Percentiles rank a stretch among this genome's conserved stretches.
These are phyloP conservation scores for Xylariaceae sp. DNA, from an alignment of 2,329 filamentous ascomycete genomes.

Conservation along the genomic window DNA sequence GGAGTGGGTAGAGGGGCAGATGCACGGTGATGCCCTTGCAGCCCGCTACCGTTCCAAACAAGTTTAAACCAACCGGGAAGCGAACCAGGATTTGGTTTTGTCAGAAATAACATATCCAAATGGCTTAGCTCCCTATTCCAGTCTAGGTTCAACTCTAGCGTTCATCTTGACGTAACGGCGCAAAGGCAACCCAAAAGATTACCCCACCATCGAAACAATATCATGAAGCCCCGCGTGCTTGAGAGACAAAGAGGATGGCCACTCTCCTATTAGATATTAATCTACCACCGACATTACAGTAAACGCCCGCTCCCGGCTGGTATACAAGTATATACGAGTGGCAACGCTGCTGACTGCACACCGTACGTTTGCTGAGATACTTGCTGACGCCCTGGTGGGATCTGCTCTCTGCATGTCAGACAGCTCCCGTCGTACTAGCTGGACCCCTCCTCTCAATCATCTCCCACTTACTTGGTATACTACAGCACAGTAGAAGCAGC, in stretches of 20 bases:
- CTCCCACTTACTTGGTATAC: background rate
- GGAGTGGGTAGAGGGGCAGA: background rate
- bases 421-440: conserved; percentile 10
- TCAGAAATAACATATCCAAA: background rate
- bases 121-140: too few species aligned
- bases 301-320: conserved; percentile 19
- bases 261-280: background rate
- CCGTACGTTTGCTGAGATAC: conserved; percentile 21
- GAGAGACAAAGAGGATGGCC: conserved; percentile 7
- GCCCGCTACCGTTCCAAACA: background rate
- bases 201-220: conserved; percentile 25
- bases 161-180: conserved; percentile 25
- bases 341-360: conserved; percentile 28
- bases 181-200: conserved; percentile 11
- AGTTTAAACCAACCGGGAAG: background rate
- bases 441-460: conserved; percentile 2
- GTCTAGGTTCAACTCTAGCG: too few species aligned
- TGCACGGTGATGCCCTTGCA: conserved; percentile 4
- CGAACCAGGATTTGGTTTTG: conserved; percentile 2
- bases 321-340: conserved; percentile 9
- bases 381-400: conserved; percentile 26
- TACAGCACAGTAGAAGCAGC: background rate
- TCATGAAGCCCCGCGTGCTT: conserved; percentile 21
- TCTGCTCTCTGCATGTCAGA: conserved; percentile 29
- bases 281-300: conserved; percentile 18